Evolutionary conservation across 1,139 yeast genomes (phyloP), one percentile per base, ranked within the genome.

Genomic region (Magnusiomyces fungicola): DNA sequence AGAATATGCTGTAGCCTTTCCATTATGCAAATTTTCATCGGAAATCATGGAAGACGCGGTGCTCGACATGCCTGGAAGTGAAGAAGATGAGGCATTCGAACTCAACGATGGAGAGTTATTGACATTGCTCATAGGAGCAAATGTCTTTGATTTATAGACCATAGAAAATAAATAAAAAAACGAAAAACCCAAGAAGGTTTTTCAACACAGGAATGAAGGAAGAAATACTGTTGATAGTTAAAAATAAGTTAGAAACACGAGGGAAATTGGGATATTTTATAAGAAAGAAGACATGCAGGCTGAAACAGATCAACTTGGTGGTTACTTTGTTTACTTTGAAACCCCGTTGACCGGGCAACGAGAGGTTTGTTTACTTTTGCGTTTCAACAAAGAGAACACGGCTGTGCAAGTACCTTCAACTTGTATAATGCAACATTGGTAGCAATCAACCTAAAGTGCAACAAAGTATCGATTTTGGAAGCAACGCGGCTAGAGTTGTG

Each of bases 1-100:
- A 9, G 38, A 18, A n/a, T 72, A 76, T 46, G 27, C 42, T 25
- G 21, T 50, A 32, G 22, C 43, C 48, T 7, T 22, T n/a, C 19
- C 19, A 14, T 5, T 34, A 9, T 33, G 53, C 24, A 55, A 59
- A 1, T 57, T 32, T 25, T n/a, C 18, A 29, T 44, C 24, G 50
- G 45, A n/a, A n/a, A n/a, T n/a, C n/a, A n/a, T n/a, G n/a, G n/a
- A n/a, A n/a, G n/a, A n/a, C n/a, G n/a, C n/a, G n/a, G n/a, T n/a
- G n/a, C n/a, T n/a, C 19, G 45, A 12, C 33, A 19, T 48, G 33
- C 29, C 27, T 23, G 23, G 22, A 37, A 36, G 36, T 19, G 38
- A 34, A n/a, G 21, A 5, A 9, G 38, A 34, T 18, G 38, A 34
- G 19, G 19, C 23, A 18, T 19, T 34, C 6, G 38, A 34, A 32